Base-by-base conservation (phyloP, 176 grass and related monocot species). In the Luzula sylvatica region DNA sequence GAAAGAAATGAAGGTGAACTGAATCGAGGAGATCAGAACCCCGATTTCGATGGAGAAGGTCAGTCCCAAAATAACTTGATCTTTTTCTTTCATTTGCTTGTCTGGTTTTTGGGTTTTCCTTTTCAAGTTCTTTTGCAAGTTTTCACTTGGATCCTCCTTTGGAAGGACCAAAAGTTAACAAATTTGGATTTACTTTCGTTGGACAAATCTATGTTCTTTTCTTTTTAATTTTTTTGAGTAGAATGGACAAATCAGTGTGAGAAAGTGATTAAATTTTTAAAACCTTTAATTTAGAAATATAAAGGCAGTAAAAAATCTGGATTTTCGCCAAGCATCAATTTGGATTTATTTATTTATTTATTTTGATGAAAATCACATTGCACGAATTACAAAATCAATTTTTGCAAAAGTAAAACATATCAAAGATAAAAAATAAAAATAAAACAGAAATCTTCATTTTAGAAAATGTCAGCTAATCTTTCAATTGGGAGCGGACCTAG, bases 401-500 rank as follows among this genome's bases (percentile, higher is more conserved):
- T 8, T 9, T 5, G 5, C 8, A 7, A 64, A 30, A 3, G 8
- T 14, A 32, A 45, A 21, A 0, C 14, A 38, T 21, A 45, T 61
- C 13, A n/a, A 23, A 26, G 14, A 23, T 44, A 11, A 20, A 29
- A 64, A 49, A 48, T 15, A 49, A 64, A 48, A 29, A 21, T 7
- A 49, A 64, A 46, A 64, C 16, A 49, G 23, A n/a, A 47, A 47
- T 64, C 0, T 43, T 47, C 30, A 26, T 26, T 25, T 64, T 47
- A 29, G 1, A 35, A 64, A 50, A 63, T 35, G 60, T 28, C 43
- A 64, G 20, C 60, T 64, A 27, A 63, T 63, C 15, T 49, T 49
- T 13, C 11, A n/a, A 61, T 42, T 26, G 57, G 21, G 26, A 61
- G 22, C 18, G 11, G 21, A 45, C 22, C 27, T 5, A 11, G 5